Conservation (phyloP, 2,329 filamentous ascomycete species). For the Ceratocystis eucalypticola region DNA sequence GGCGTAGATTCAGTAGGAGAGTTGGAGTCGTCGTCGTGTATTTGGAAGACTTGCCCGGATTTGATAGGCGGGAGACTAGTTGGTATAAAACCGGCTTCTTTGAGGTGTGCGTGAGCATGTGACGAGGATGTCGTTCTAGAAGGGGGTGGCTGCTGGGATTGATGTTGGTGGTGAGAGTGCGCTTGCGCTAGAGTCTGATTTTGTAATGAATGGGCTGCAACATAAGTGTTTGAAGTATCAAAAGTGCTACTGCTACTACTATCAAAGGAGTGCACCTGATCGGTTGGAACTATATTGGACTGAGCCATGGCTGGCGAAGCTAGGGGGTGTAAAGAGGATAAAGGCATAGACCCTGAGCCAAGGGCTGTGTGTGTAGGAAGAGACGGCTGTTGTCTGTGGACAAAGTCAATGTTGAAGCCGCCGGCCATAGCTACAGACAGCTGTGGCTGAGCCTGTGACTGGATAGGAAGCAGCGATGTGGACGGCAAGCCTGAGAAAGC, state of each 20-base stretch:
- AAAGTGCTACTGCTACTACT: not conserved
- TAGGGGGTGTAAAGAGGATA: not conserved
- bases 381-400: slow-evolving; percentile 1
- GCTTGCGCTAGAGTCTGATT: not conserved
- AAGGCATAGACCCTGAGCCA: not conserved
- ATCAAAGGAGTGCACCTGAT: not conserved
- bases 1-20: slow-evolving; percentile 16
- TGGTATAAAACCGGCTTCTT: slow-evolving; percentile 10
- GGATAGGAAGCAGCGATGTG: not conserved
- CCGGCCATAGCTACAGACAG: not conserved
- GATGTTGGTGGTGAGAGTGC: not conserved
- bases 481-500: not conserved
- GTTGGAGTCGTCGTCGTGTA: slow-evolving; percentile 18
- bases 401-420: slow-evolving; percentile 13
- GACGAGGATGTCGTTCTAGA: slow-evolving; percentile 10
- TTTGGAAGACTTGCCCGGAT: slow-evolving; percentile 17
- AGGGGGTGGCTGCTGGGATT: not conserved
- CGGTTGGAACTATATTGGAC: not conserved
- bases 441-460: not conserved
- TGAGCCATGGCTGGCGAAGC: not conserved
- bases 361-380: not conserved
- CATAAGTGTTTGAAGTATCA: not conserved
- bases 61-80: slow-evolving; percentile 15
- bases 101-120: slow-evolving; percentile 1
- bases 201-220: not conserved